phyloP scores from a whole-genome alignment of 2,329 filamentous ascomycete species.

The Scedosporium minutisporum region DNA sequence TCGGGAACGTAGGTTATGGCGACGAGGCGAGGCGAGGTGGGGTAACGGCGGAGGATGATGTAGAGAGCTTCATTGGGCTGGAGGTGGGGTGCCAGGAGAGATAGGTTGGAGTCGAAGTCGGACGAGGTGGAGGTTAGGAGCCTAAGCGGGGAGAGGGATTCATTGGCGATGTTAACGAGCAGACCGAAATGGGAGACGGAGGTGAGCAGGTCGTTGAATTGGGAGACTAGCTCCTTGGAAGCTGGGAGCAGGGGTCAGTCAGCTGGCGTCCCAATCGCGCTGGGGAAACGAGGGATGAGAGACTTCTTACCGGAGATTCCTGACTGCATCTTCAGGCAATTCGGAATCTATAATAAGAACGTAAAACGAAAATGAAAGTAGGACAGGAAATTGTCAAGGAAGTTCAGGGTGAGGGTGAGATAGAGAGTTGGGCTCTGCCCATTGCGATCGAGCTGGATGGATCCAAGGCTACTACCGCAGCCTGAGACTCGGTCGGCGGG shows the following conservation, averaged over 20 bases:
- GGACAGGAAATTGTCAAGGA: no score
- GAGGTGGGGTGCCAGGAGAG: conserved; percentile 52
- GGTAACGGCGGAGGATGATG: conserved; percentile 62
- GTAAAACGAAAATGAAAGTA: no score
- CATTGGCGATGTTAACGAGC: conserved; percentile 59
- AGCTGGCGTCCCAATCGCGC: background rate
- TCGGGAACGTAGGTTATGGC: conserved; percentile 75
- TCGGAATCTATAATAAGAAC: background rate
- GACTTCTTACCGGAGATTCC: conserved; percentile 57
- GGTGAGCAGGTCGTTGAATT: conserved; percentile 61
- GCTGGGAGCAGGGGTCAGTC: conserved; percentile 34
- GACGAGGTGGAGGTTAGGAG: conserved; percentile 39
- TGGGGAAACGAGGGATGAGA: background rate
- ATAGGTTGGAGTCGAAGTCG: conserved; percentile 56
- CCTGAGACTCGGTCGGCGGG: no score
- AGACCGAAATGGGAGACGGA: conserved; percentile 57
- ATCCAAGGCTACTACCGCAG: no score
- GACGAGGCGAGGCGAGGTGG: conserved; percentile 47
- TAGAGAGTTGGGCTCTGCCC: no score
- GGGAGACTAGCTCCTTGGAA: conserved; percentile 64
- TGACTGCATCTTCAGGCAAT: conserved; percentile 53
- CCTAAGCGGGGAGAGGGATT: conserved; percentile 54
- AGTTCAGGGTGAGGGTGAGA: no score
- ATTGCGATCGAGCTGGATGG: no score
- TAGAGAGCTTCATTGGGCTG: conserved; percentile 61